Evolutionary conservation across 164 flowering plant species (phyloP), one percentile per base, ranked within the genome.

Genomic region (Chloranthus sessilifolius): DNA sequence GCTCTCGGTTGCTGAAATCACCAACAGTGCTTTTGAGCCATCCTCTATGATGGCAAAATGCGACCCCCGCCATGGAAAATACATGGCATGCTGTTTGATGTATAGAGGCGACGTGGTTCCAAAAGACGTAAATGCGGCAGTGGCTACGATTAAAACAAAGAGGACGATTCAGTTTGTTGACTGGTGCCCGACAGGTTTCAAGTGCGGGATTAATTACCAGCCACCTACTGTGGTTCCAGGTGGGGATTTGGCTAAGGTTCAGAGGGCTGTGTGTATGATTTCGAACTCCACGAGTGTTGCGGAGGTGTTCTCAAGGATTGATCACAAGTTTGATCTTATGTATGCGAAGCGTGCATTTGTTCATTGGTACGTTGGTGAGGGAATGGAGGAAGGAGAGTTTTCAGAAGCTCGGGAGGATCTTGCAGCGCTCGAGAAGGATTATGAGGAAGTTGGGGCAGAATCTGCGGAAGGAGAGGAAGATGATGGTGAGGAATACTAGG

Each of bases 341-440:
- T 77, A 80, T 26, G 69, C 77, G 0, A 80, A 80, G 74, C 33
- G 84, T n/a, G 88, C 88, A 0, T 78, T 81, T 50, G 88, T 81
- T 34, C 88, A 81, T 25, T 81, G 88, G 88, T 79, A 81, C 50
- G 88, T 79, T 12, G 88, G 88, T 56, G 85, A 81, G 58, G 85
- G 88, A 7, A 81, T 79, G 88, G 88, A 81, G 66, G 88, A 81
- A 60, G 88, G 82, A 4, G 82, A 81, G 62, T 81, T 81, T 33
- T 81, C 87, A 0, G 87, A 81, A 61, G 83, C 87, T 3, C 58
- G 82, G 9, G 83, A 81, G 58, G 87, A 81, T 30, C 41, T 81
- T 53, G 83, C 81, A 39, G 86, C 86, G 2, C 60, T 80, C 3
- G 85, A 76, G 70, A 75, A 73, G 66, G 85, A 76, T 47, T 74